A percentile compares a stretch with the other conserved stretches of the same genome.
phyloP scores from a whole-genome alignment of 192 early-diverging fungal genomes.

The Coemansia biformis region DNA sequence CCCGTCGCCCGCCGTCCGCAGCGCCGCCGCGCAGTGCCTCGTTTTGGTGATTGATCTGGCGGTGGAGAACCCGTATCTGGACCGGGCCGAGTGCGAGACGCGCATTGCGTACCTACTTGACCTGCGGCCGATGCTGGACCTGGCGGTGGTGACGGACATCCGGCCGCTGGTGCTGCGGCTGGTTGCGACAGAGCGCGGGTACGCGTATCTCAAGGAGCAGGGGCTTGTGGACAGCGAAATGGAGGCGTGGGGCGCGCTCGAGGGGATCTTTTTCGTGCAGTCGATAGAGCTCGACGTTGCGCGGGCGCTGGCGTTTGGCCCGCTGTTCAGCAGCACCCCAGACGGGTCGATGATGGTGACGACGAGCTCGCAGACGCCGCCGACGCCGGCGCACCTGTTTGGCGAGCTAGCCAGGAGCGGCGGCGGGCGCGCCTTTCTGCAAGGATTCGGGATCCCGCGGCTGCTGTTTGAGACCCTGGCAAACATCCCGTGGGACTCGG shows the following conservation, averaged over 20 bases:
- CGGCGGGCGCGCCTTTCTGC: slow-evolving; percentile 29
- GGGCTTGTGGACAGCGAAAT: slow-evolving; percentile 47
- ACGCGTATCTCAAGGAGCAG: slow-evolving; percentile 25
- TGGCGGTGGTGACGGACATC: slow-evolving; percentile 43
- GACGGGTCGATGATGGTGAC: slow-evolving; percentile 47
- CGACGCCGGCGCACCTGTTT: slow-evolving; percentile 47
- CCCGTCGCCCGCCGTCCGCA: slow-evolving; percentile 32
- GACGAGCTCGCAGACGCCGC: slow-evolving; percentile 38
- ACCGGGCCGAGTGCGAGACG: slow-evolving; percentile 11
- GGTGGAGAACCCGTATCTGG: slow-evolving; percentile 38
- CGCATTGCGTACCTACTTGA: slow-evolving; percentile 29
- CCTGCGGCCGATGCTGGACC: slow-evolving; percentile 41
- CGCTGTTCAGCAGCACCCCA: slow-evolving; percentile 42
- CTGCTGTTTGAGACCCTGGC: slow-evolving; percentile 47
- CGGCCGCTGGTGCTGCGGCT: slow-evolving; percentile 39
- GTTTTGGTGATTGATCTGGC: slow-evolving; percentile 41
- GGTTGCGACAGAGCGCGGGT: slow-evolving; percentile 34
- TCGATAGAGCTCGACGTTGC: slow-evolving; percentile 45
- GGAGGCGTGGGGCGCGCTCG: slow-evolving; percentile 46
- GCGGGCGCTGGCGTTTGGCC: slow-evolving; percentile 42
- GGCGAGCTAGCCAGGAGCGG: slow-evolving; percentile 32
- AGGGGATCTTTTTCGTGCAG: slow-evolving; percentile 47
- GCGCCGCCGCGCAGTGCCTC: slow-evolving; percentile 37
- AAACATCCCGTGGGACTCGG: slow-evolving; percentile 46
- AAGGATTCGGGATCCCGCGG: slow-evolving; percentile 24